A percentile compares a stretch with the other conserved stretches of the same genome.
phyloP scores from a whole-genome alignment of 129 eudicot genomes.

The Cynara cardunculus region DNA sequence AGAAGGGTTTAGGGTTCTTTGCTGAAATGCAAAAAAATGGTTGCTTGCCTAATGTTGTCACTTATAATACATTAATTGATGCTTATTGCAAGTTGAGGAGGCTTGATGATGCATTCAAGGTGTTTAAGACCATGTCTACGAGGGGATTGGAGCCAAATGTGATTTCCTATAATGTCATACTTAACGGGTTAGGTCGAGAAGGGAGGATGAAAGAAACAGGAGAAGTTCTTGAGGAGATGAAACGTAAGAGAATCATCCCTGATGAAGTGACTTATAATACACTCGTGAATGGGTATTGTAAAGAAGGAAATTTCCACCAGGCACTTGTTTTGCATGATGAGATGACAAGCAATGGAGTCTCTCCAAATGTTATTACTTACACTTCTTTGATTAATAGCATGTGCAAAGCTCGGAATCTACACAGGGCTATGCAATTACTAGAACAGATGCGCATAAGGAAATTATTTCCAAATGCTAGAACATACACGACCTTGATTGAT shows the following conservation, averaged over 20 bases:
- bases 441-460: constrained; percentile 80
- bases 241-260: constrained; percentile 49
- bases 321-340: constrained; percentile 77
- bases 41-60: constrained; percentile 81
- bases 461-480: constrained; percentile 72
- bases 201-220: constrained; percentile 67
- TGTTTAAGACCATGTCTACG: constrained; percentile 42
- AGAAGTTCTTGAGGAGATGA: constrained; percentile 71
- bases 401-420: constrained; percentile 74
- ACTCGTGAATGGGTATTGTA: constrained; percentile 83
- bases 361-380: constrained; percentile 89
- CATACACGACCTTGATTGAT: constrained; percentile 85
- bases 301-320: constrained; percentile 79
- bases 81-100: constrained; percentile 60
- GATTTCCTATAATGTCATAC: constrained; percentile 71
- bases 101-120: constrained; percentile 48
- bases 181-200: constrained; percentile 80
- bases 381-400: constrained; percentile 80
- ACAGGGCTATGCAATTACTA: constrained; percentile 74
- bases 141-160: constrained; percentile 65
- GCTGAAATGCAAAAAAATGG: constrained; percentile 64
- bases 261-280: constrained; percentile 89
- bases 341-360: constrained; percentile 77
- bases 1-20: constrained; percentile 45
- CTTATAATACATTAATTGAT: constrained; percentile 78